Evolutionary conservation across 2,329 filamentous ascomycete species (phyloP), one percentile per base, ranked within the genome.

Genomic region (Sclerotinia sclerotiorum): DNA sequence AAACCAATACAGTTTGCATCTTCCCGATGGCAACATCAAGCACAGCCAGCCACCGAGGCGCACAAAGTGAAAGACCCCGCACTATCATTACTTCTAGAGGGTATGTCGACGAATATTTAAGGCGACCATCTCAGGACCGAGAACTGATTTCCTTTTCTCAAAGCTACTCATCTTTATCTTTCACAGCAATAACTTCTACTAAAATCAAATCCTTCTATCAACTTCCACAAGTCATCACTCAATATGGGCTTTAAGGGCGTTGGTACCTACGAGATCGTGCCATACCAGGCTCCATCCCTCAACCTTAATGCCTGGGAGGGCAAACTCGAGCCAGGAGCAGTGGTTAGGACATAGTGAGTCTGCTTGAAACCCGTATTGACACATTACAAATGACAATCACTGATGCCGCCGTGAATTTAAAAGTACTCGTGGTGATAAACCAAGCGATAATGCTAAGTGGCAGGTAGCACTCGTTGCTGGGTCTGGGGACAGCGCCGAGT

Each of bases 201-300:
- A 19, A 55, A 42, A 17, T 44, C 46, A 54, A 21, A 5, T 64
- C 1, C 11, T 5, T 52, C 24, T 21, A 64, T 17, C 24, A 55
- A 29, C 27, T 19, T 19, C n/a, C 35, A 39, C 19, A 65, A 32
- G 44, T 24, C 32, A 56, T 44, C 17, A 44, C 29, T 32, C 62
- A 65, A 56, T 13, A 65, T 65, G 62, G 51, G 13, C 8, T 65
- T 65, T 19, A 44, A 19, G 4, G 62, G 62, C 19, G 24, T 24
- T 11, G 62, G 62, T 44, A 39, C 21, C 49, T 65, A 65, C 8
- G 62, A 65, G 39, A 55, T 65, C 11, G 27, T 42, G 35, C 62
- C 62, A 55, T 65, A 17, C 24, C 62, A 65, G 62, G 62, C 62
- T 32, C 62, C 62, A 24, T 29, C 35, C 19, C 62, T 65, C 35